Evolutionary conservation across 306 rosid species (phyloP), one percentile per base, ranked within the genome.

Genomic region (Datisca glomerata): DNA sequence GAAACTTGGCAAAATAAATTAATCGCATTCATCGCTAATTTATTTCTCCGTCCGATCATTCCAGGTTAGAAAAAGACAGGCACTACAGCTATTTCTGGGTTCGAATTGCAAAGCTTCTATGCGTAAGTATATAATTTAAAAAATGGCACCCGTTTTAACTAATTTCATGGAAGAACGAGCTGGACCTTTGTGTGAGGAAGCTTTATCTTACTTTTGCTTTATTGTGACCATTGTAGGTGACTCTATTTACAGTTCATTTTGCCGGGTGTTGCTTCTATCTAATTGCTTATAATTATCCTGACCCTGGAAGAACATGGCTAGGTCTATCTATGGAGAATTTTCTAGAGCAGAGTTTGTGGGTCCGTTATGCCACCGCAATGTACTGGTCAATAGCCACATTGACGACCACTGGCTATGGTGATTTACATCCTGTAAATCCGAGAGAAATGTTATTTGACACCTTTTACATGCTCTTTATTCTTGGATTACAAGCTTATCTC

Each of bases 61-160:
- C 20, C 67, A 81, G 96, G 58, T 61, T 86, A 68, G 96, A 86
- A 31, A 86, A 86, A 50, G 92, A 86, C 60, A 73, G 65, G 51
- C 49, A 54, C 45, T 86, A 19, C 42, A 78, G 48, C 75, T 86
- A 86, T 62, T 70, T 75, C 55, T 68, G 71, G 86, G 61, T 86
- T 32, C 78, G 96, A 32, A 68, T 67, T 47, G 33, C 43, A 11
- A 86, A 86, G 76, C 86, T 86, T 45, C 46, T 71, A 14, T 81
- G 70, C 46, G 96, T 86, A 57, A 78, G 96, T 75, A 15, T 44
- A 56, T n/a, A n/a, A n/a, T n/a, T n/a, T n/a, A n/a, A n/a, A n/a
- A n/a, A n/a, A n/a, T n/a, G n/a, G n/a, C n/a, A n/a, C n/a, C n/a
- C n/a, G n/a, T n/a, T n/a, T n/a, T n/a, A n/a, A n/a, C n/a, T n/a